A percentile compares a stretch with the other conserved stretches of the same genome.
These are phyloP conservation scores for Vitis riparia DNA, from an alignment of 164 flowering plant genomes.

Conservation along the genomic window DNA sequence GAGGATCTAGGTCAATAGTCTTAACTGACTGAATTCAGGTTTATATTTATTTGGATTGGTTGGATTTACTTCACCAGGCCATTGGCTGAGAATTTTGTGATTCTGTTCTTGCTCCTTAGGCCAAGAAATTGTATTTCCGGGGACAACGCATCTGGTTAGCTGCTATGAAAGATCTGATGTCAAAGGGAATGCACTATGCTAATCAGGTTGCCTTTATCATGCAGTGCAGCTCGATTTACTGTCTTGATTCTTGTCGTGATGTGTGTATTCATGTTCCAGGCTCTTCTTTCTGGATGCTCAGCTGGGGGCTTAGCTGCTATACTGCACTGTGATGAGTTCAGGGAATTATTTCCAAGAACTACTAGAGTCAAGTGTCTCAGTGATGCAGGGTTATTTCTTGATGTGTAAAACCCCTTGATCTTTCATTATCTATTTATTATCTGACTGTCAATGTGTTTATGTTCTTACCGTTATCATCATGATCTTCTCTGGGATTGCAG, in stretches of 20 bases:
- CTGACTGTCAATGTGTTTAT: neutral
- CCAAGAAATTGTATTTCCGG: constrained; percentile 44
- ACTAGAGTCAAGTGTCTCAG: constrained; percentile 34
- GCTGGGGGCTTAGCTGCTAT: constrained; percentile 35
- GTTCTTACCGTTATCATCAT: neutral
- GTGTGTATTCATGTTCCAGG: constrained; percentile 7
- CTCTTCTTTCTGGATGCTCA: constrained; percentile 40
- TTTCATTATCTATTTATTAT: neutral
- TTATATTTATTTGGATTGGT: too few species aligned
- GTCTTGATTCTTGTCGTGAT: neutral
- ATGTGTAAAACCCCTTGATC: constrained; percentile 16
- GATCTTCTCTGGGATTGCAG: constrained; percentile 5
- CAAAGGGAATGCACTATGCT: constrained; percentile 68
- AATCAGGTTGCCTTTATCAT: constrained; percentile 39
- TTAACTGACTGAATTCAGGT: too few species aligned
- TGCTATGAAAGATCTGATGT: constrained; percentile 73
- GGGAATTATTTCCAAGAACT: constrained; percentile 11
- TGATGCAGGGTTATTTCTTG: constrained; percentile 32
- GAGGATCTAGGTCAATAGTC: too few species aligned
- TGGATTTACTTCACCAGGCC: too few species aligned
- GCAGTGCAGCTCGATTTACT: neutral
- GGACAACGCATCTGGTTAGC: constrained; percentile 73
- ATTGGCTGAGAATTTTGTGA: neutral
- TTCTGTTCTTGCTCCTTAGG: constrained; percentile 30
- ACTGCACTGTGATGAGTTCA: constrained; percentile 34